Percentiles rank a stretch among this genome's conserved stretches.
Conservation (phyloP, 805 yeast genomes). For the Saturnispora gosingensis region DNA sequence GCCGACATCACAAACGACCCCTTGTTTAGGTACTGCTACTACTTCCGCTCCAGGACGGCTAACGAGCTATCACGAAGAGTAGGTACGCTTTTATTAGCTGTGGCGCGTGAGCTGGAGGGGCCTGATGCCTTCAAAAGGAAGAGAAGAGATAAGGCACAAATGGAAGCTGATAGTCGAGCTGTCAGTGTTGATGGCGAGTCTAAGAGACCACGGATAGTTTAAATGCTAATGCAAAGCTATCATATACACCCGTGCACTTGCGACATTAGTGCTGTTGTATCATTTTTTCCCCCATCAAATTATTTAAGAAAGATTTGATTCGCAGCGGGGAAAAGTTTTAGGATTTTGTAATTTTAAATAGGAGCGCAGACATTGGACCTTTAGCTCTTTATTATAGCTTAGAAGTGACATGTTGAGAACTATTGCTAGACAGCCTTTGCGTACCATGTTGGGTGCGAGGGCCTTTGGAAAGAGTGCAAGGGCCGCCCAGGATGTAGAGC, state of each 20-base stretch:
- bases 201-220: neutral
- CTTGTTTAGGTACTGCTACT: constrained; percentile 66
- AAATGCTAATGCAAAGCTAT: neutral
- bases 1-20: constrained; percentile 53
- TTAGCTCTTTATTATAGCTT: neutral
- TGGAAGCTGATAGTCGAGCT: constrained; percentile 11
- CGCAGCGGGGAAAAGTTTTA: neutral
- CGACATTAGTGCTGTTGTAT: neutral
- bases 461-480: constrained; percentile 6
- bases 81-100: constrained; percentile 55
- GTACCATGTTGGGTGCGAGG: constrained; percentile 5
- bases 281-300: neutral
- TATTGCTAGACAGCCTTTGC: constrained; percentile 7
- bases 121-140: constrained; percentile 46
- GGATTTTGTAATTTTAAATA: constrained; percentile 1
- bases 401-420: constrained; percentile 13
- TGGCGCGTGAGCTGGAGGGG: constrained; percentile 62
- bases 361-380: constrained; percentile 2
- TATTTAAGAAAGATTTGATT: neutral
- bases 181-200: constrained; percentile 7
- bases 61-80: constrained; percentile 66
- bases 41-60: constrained; percentile 57
- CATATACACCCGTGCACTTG: neutral
- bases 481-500: constrained; percentile 21
- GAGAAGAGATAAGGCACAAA: constrained; percentile 12